A percentile compares a stretch with the other conserved stretches of the same genome.
These are phyloP conservation scores for Ceratocystis cubensis DNA, from an alignment of 2,329 filamentous ascomycete genomes.

Conservation along the genomic window DNA sequence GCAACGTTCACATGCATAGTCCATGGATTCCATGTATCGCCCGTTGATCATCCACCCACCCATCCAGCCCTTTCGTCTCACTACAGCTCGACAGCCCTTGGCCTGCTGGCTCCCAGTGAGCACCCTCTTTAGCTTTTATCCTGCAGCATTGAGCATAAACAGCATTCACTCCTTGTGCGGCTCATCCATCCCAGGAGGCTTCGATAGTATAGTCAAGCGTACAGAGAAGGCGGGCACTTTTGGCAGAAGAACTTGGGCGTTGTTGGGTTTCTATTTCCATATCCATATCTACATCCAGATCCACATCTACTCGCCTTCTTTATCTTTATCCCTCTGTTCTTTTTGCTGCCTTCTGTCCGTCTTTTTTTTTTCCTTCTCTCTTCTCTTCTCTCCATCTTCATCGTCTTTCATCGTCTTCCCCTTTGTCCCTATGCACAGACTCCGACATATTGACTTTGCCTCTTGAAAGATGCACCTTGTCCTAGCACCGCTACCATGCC, in stretches of 20 bases:
- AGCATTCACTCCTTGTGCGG: neutral
- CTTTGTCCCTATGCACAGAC: neutral
- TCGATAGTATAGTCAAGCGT: neutral
- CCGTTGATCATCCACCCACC: neutral
- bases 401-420: neutral
- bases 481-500: conserved; percentile 5
- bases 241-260: conserved; percentile 5
- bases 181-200: neutral
- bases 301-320: neutral
- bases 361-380: neutral
- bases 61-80: neutral
- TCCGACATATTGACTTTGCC: neutral
- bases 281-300: too few species aligned
- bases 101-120: neutral
- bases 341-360: neutral
- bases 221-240: neutral
- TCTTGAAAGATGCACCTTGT: conserved; percentile 11
- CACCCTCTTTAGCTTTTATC: neutral
- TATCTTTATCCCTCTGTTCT: neutral
- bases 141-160: neutral
- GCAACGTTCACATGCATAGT: neutral
- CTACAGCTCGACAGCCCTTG: neutral
- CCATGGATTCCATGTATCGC: neutral
- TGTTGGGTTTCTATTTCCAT: neutral
- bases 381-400: neutral